Percentiles rank a stretch among this genome's conserved stretches.
These are phyloP conservation scores for Ophiostoma tasmaniense DNA, from an alignment of 2,329 filamentous ascomycete species.

Conservation along the genomic window DNA sequence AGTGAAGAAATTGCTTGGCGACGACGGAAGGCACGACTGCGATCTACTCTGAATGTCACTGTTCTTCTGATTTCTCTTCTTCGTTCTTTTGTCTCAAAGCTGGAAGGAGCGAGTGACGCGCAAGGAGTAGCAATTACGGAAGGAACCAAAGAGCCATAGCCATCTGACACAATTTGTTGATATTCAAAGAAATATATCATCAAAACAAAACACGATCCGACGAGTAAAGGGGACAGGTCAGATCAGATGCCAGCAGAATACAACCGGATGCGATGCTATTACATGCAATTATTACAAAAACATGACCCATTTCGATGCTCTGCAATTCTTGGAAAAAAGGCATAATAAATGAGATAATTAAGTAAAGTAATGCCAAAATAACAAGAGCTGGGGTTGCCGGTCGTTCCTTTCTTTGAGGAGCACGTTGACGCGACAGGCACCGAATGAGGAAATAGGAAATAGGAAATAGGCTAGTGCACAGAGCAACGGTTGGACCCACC, in stretches of 20 bases:
- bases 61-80: background rate
- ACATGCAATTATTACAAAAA: background rate
- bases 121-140: background rate
- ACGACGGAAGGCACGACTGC: background rate
- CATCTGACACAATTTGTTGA: background rate
- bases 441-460: background rate
- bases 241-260: background rate
- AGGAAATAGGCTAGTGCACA: slow-evolving; percentile 9
- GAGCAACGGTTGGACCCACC: slow-evolving; percentile 15
- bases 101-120: background rate
- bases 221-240: background rate
- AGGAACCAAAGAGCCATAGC: background rate
- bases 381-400: background rate
- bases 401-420: slow-evolving; percentile 2
- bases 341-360: background rate
- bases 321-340: no score
- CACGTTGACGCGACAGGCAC: slow-evolving; percentile 8
- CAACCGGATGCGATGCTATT: background rate
- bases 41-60: background rate
- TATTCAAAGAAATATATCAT: background rate
- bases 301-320: background rate
- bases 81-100: background rate
- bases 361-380: no score
- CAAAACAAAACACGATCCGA: background rate
- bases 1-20: background rate